These are phyloP conservation scores for Sequoia sempervirens DNA, from an alignment of 75 land plant genomes.

Conservation along the genomic window DNA sequence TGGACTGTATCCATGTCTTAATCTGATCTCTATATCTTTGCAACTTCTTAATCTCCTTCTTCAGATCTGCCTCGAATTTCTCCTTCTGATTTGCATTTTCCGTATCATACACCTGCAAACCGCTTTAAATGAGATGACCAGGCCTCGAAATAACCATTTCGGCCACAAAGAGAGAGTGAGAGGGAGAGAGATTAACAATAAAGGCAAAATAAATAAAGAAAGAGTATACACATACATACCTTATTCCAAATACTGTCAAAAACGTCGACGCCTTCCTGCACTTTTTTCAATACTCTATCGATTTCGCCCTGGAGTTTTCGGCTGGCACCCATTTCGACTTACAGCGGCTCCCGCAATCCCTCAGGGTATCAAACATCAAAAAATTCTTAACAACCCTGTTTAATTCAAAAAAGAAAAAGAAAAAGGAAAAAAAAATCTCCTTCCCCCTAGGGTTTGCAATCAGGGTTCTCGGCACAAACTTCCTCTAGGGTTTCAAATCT, in stretches of 20 bases:
- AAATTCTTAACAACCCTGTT: background rate
- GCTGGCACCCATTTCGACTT: slow-evolving; percentile 81
- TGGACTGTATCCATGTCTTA: slow-evolving; percentile 98
- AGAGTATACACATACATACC: slow-evolving; percentile 25
- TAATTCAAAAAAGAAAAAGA: background rate
- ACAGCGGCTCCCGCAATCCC: slow-evolving; percentile 10
- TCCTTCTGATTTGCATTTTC: slow-evolving; percentile 99
- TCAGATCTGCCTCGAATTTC: slow-evolving; percentile 96
- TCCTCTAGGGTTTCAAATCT: background rate
- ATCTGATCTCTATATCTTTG: slow-evolving; percentile 96
- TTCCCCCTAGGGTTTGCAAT: background rate
- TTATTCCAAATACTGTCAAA: slow-evolving; percentile 99
- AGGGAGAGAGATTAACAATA: background rate
- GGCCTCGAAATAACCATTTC: background rate
- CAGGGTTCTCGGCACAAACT: background rate
- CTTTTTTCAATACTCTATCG: slow-evolving; percentile 94
- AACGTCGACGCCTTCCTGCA: slow-evolving; percentile 96
- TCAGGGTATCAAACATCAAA: slow-evolving; percentile 13
- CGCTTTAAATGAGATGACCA: background rate
- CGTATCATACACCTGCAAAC: slow-evolving; percentile 88
- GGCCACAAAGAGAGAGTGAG: background rate
- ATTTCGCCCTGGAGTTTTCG: slow-evolving; percentile 96
- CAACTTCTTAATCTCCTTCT: slow-evolving; percentile 99
- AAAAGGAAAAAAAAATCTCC: background rate
- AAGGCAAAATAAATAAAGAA: background rate